Base-by-base conservation (phyloP, 352 stramenopile genomes). In the Globisporangium uncinulatum region DNA sequence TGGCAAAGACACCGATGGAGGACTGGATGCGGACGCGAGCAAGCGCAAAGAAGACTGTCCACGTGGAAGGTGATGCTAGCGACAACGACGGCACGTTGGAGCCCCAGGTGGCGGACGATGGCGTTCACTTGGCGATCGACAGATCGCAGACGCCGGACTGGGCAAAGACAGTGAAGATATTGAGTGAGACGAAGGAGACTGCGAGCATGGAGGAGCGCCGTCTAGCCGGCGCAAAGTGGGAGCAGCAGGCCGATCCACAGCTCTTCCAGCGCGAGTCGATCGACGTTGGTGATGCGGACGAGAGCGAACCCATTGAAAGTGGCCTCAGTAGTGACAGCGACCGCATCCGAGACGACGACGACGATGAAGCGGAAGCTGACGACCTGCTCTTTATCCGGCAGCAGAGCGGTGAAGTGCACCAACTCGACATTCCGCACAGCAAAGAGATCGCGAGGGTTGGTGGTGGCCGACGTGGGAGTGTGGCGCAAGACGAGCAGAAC, bases 21-120 rank as follows among this genome's bases (percentile, higher is more conserved):
- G 71, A 87, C 1, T 92, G 81, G 81, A 92, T 92, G 79, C 51
- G 67, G 37, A 92, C 79, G 9, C 74, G 75, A n/a, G 58, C 71
- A 11, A 74, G 71, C 6, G 76, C 76, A 20, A 87, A 76, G 56
- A 71, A 70, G 41, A 75, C 74, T 4, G 59, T 77, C n/a, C 20
- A 65, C 34, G 61, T 79, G 3, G 37, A 47, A n/a, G 59, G 69
- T 21, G 57, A 69, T 34, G 32, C 4, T 10, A 10, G 8, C 19
- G 42, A 14, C 29, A 29, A 52, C 7, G 39, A 49, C 15, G 19
- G 13, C n/a, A 24, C 15, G 19, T 17, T 49, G 47, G n/a, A 51
- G 9, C 13, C 17, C 15, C 13, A 43, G 3, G n/a, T 46, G 21
- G 8, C 24, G 0, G 32, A 57, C 4, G 21, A 46, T n/a, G 19